These are phyloP conservation scores for Apiospora kogelbergensis DNA, from an alignment of 2,329 filamentous ascomycete species.

Conservation along the genomic window DNA sequence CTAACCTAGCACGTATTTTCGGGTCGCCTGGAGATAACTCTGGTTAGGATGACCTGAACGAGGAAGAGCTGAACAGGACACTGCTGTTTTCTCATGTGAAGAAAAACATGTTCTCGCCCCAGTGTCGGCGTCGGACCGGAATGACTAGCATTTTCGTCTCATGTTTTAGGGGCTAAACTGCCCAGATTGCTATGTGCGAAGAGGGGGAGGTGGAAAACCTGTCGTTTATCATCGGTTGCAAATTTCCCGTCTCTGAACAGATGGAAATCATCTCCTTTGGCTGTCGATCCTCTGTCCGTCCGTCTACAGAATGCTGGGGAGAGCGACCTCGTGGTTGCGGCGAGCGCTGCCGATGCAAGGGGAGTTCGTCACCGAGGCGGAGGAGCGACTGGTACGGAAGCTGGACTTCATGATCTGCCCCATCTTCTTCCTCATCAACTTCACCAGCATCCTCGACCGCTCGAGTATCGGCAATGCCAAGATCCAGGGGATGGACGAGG, in stretches of 20 bases:
- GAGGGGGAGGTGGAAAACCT: neutral
- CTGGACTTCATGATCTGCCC: slow-evolving; percentile 42
- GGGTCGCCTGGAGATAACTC: neutral
- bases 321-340: neutral
- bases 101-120: neutral
- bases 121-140: neutral
- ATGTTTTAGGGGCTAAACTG: neutral
- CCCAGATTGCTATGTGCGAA: neutral
- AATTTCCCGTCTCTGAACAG: too few relatives aligned
- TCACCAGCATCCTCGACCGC: slow-evolving; percentile 19
- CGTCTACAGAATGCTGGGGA: neutral
- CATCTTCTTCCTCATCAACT: slow-evolving; percentile 39
- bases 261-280: neutral
- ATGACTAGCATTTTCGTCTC: neutral
- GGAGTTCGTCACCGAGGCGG: slow-evolving; percentile 21
- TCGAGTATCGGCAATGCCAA: slow-evolving; percentile 33
- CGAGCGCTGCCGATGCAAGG: neutral
- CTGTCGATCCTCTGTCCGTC: neutral
- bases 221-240: neutral
- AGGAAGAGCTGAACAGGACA: neutral
- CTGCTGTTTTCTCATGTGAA: neutral
- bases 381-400: slow-evolving; percentile 38
- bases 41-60: too few relatives aligned
- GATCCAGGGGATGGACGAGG: slow-evolving; percentile 30
- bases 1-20: neutral